Evolutionary conservation across 495 filamentous ascomycete genomes (phyloP).

Genomic region (Daldinia concentrica): DNA sequence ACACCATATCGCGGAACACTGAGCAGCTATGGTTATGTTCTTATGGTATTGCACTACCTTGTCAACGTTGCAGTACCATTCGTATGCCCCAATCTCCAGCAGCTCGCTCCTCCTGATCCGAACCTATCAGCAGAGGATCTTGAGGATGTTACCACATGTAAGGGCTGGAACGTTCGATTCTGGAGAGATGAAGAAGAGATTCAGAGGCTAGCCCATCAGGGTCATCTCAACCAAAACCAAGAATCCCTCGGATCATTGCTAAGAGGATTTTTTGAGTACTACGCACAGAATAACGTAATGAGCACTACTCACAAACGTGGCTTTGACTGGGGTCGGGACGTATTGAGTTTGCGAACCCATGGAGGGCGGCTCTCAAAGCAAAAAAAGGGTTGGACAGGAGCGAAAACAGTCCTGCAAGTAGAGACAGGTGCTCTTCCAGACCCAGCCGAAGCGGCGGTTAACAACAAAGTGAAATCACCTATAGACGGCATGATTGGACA

Average conservation of each 20-base stretch:
- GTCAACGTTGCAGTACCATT: slow-evolving; percentile 79
- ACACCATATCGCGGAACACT: slow-evolving; percentile 81
- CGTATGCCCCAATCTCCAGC: slow-evolving; percentile 81
- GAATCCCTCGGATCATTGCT: slow-evolving; percentile 72
- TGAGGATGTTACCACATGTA: slow-evolving; percentile 55
- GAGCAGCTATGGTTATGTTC: slow-evolving; percentile 86
- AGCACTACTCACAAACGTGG: slow-evolving; percentile 51
- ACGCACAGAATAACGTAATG: slow-evolving; percentile 62
- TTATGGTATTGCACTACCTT: slow-evolving; percentile 93
- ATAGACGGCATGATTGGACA: slow-evolving; percentile 5
- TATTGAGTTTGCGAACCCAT: slow-evolving; percentile 73
- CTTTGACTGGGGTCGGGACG: slow-evolving; percentile 76
- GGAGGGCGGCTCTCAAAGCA: slow-evolving; percentile 74
- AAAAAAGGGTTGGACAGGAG: slow-evolving; percentile 80
- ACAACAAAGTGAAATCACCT: slow-evolving; percentile 22
- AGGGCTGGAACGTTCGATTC: slow-evolving; percentile 70
- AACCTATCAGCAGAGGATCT: slow-evolving; percentile 52
- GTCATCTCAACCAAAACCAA: slow-evolving; percentile 65
- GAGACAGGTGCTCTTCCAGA: slow-evolving; percentile 30
- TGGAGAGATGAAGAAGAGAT: slow-evolving; percentile 75
- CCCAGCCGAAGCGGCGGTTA: slow-evolving; percentile 26
- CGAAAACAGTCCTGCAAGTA: slow-evolving; percentile 62
- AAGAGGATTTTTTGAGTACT: slow-evolving; percentile 84
- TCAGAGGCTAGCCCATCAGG: slow-evolving; percentile 56
- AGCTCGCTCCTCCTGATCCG: slow-evolving; percentile 55